Base-by-base conservation (phyloP, 2,329 filamentous ascomycete species). In the Trichoderma lentiforme region DNA sequence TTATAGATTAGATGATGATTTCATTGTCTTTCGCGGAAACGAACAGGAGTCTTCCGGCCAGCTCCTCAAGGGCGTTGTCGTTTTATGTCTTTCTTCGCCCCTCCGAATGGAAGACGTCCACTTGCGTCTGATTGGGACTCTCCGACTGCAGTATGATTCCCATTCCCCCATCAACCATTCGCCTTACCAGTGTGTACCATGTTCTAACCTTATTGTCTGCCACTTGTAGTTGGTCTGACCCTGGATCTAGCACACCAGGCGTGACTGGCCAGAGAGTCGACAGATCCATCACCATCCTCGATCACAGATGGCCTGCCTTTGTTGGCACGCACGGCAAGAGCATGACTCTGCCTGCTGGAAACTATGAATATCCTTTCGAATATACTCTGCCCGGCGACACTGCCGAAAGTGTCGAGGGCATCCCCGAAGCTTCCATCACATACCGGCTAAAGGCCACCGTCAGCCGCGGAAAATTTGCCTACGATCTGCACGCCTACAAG, bases 391-490 rank as follows among this genome's bases (percentile, higher is more conserved):
- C 91, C 18, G 93, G 93, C 71, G 84, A 88, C 76, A 90, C 87
- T 28, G 88, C 93, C 21, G 96, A 98, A 86, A 97, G 94, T 78
- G 89, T 99, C 53, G 96, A 98, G 82, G 96, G 96, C 4, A 85
- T 98, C 71, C 87, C 89, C 71, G 93, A 97, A 76, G 95, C 93
- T 18, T 95, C 92, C 82, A 91, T 98, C 73, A 92, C 93, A 62
- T 99, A 98, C 83, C 91, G 92, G 75, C 86, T 99, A 78, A 97
- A 97, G 82, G 96, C 95, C 2, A 95, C 94, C 66, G 91, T 98
- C 65, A 92, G 92, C 60, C 86, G 95, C 72, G 93, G 94, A 73
- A 97, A 96, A 84, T 90, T 98, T 77, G 91, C 92, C 77, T 95
- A 97, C 84, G 94, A 97, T 79, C 85, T 97, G 65, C 90, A 93